Evolutionary conservation across 805 yeast genomes (phyloP).

Genomic region (Metschnikowia amazonensis): DNA sequence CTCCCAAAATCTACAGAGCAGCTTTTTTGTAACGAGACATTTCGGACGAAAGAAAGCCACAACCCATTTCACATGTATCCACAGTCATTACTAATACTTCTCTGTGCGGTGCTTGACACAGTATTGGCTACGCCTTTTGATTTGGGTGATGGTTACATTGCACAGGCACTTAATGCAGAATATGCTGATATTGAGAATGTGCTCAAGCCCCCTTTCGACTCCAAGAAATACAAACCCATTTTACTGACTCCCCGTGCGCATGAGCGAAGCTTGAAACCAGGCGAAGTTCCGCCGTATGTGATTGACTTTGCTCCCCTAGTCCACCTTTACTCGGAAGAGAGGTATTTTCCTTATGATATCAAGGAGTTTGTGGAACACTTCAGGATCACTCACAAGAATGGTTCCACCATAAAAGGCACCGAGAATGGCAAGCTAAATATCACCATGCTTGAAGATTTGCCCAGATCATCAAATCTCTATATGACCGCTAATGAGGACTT

Average conservation of each 20-base stretch:
- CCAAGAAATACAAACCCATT: constrained; percentile 34
- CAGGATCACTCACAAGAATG: constrained; percentile 50
- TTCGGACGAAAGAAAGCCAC: too few relatives aligned
- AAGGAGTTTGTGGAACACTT: constrained; percentile 65
- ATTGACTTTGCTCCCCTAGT: constrained; percentile 71
- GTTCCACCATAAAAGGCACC: constrained; percentile 37
- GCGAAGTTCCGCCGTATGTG: constrained; percentile 63
- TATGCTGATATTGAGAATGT: constrained; percentile 25
- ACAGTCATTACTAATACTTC: constrained; percentile 1
- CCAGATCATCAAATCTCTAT: constrained; percentile 41
- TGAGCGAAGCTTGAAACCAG: constrained; percentile 41
- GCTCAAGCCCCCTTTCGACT: constrained; percentile 23
- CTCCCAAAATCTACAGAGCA: not conserved
- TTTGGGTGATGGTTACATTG: constrained; percentile 21
- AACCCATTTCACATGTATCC: not conserved
- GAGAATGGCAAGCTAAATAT: constrained; percentile 28
- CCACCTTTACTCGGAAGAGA: constrained; percentile 84
- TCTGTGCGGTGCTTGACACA: constrained; percentile 2
- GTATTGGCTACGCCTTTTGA: constrained; percentile 14
- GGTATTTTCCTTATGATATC: constrained; percentile 79
- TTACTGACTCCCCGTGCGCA: constrained; percentile 26
- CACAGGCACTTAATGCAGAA: constrained; percentile 20
- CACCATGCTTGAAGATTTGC: constrained; percentile 29
- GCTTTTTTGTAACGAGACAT: too few relatives aligned
- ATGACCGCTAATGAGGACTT: constrained; percentile 71